Conservation (phyloP, 2,329 filamentous ascomycete species). For the Chaetomiaceae sp. region DNA sequence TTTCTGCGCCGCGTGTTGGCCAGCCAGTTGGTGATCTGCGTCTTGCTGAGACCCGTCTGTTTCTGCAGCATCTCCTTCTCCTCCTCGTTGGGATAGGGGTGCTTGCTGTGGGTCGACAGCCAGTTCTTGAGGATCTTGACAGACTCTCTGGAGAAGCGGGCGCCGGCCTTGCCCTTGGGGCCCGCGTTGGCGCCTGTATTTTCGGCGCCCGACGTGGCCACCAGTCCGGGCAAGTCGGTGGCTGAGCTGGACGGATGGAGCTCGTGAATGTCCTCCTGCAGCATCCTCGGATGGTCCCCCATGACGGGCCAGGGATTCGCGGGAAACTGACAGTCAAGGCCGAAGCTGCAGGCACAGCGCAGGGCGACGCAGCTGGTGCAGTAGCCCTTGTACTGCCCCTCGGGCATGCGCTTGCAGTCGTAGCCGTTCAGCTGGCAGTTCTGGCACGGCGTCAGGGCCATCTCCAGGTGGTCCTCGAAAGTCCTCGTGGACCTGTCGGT, state of each 20-base stretch:
- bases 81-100: constrained; percentile 84
- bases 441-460: constrained; percentile 45
- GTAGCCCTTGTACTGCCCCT: constrained; percentile 56
- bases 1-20: constrained; percentile 81
- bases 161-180: constrained; percentile 58
- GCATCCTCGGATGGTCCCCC: constrained; percentile 41
- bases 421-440: constrained; percentile 51
- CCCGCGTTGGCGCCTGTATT: constrained; percentile 1
- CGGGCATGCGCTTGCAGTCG: constrained; percentile 56
- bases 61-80: constrained; percentile 77
- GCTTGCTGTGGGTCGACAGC: constrained; percentile 72
- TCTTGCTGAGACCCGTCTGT: constrained; percentile 74
- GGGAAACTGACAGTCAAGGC: constrained; percentile 39
- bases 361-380: constrained; percentile 61
- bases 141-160: constrained; percentile 75
- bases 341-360: constrained; percentile 55
- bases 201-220: constrained; percentile 18
- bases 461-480: constrained; percentile 40
- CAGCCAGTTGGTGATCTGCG: constrained; percentile 87
- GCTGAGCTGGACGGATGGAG: constrained; percentile 20
- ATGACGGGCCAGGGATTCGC: constrained; percentile 44
- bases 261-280: constrained; percentile 34
- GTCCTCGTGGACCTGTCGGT: constrained; percentile 29
- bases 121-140: constrained; percentile 79
- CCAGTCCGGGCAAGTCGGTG: constrained; percentile 29